phyloP scores from a whole-genome alignment of 768 basidiomycete genomes.

The Phanerochaete carnosa region DNA sequence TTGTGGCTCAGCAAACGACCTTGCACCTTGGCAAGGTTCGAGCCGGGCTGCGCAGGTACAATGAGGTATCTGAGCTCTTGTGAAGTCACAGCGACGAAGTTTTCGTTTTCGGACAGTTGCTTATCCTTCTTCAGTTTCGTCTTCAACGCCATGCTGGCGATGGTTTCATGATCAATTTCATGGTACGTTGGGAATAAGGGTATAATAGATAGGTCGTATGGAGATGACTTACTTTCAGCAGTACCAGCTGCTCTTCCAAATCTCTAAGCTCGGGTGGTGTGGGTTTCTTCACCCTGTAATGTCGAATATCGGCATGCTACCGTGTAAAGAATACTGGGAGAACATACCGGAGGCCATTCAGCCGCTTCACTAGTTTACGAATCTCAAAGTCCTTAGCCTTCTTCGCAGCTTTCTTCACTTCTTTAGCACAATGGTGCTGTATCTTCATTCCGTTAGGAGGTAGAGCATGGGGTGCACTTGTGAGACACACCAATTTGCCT shows the following conservation, averaged over 20 bases:
- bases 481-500: slow-evolving; percentile 53
- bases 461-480: not conserved
- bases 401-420: slow-evolving; percentile 73
- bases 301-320: no score
- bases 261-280: slow-evolving; percentile 40
- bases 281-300: slow-evolving; percentile 28
- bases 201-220: not conserved
- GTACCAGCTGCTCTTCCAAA: slow-evolving; percentile 56
- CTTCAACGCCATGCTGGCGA: slow-evolving; percentile 64
- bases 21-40: slow-evolving; percentile 56
- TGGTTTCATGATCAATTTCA: slow-evolving; percentile 53
- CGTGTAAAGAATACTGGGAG: not conserved
- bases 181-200: slow-evolving; percentile 26
- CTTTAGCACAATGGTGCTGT: slow-evolving; percentile 71
- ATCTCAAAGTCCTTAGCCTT: slow-evolving; percentile 79
- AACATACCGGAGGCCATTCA: slow-evolving; percentile 64
- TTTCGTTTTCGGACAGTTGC: slow-evolving; percentile 46
- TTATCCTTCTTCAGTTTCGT: slow-evolving; percentile 76
- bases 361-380: slow-evolving; percentile 77
- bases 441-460: slow-evolving; percentile 12
- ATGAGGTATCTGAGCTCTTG: slow-evolving; percentile 40
- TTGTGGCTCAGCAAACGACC: slow-evolving; percentile 77
- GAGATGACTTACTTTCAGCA: slow-evolving; percentile 55
- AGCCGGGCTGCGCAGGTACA: slow-evolving; percentile 35
- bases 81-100: slow-evolving; percentile 41